Conservation (phyloP, 257 asterid genomes). For the Voacanga thouarsii region DNA sequence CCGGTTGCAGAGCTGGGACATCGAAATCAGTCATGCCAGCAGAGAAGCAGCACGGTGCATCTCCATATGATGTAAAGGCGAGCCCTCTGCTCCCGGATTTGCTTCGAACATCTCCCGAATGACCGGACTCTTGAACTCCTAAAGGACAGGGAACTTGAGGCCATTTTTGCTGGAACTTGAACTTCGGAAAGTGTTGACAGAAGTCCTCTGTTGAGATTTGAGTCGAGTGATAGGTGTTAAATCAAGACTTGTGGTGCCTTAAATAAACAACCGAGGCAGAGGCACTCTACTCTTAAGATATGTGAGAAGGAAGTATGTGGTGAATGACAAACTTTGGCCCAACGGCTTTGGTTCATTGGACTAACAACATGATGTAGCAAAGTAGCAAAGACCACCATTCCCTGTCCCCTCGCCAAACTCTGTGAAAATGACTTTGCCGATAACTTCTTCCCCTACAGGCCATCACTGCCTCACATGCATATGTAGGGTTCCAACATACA, state of each 20-base stretch:
- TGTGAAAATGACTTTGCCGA: slow-evolving; percentile 42
- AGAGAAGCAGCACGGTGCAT: slow-evolving; percentile 64
- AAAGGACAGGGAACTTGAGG: slow-evolving; percentile 28
- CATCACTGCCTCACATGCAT: slow-evolving; percentile 29
- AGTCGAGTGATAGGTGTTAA: background rate
- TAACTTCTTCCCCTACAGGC: slow-evolving; percentile 43
- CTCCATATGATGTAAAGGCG: slow-evolving; percentile 84
- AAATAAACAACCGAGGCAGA: slow-evolving; percentile 2
- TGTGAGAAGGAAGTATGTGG: slow-evolving; percentile 41
- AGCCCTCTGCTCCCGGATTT: slow-evolving; percentile 62
- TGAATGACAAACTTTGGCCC: slow-evolving; percentile 32
- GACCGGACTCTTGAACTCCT: slow-evolving; percentile 53
- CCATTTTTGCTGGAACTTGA: slow-evolving; percentile 23
- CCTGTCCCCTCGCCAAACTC: slow-evolving; percentile 56
- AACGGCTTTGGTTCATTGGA: slow-evolving; percentile 31
- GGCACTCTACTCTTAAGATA: slow-evolving; percentile 14
- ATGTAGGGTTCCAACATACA: background rate
- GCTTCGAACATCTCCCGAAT: slow-evolving; percentile 61
- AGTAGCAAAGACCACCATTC: slow-evolving; percentile 31
- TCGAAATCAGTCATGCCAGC: slow-evolving; percentile 41
- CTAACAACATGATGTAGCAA: slow-evolving; percentile 27
- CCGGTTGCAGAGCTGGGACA: background rate
- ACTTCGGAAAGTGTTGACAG: background rate
- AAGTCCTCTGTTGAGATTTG: slow-evolving; percentile 2
- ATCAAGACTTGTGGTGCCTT: slow-evolving; percentile 4